Evolutionary conservation across 2,329 filamentous ascomycete species (phyloP).

Genomic region (Fusarium haematococcum): DNA sequence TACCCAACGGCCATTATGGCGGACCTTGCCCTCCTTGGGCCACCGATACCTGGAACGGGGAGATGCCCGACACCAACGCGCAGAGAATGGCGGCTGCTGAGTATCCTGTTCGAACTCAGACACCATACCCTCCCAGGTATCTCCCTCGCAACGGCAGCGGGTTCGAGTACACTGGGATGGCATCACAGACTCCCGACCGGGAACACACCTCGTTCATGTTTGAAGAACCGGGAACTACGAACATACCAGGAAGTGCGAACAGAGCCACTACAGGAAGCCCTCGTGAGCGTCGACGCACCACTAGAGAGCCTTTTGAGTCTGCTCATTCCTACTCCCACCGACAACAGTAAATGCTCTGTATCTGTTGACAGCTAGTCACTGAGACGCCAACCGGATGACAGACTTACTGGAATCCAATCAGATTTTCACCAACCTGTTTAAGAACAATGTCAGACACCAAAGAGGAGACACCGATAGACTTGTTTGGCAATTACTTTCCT

Average conservation of each 20-base stretch:
- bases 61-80: neutral
- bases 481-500: neutral
- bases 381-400: neutral
- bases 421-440: neutral
- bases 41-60: neutral
- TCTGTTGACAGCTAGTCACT: neutral
- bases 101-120: neutral
- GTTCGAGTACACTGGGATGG: neutral
- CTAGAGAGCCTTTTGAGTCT: neutral
- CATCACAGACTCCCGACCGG: neutral
- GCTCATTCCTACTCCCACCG: neutral
- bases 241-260: neutral
- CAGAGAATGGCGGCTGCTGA: neutral
- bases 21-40: neutral
- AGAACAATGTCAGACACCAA: neutral
- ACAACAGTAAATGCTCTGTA: neutral
- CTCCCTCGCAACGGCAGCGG: neutral
- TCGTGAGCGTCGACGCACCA: neutral
- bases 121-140: neutral
- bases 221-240: no score
- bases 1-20: neutral
- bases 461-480: neutral
- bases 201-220: neutral
- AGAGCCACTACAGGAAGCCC: neutral
- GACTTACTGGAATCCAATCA: neutral